Conservation (phyloP, 306 rosid species). For the Heteromeles arbutifolia region DNA sequence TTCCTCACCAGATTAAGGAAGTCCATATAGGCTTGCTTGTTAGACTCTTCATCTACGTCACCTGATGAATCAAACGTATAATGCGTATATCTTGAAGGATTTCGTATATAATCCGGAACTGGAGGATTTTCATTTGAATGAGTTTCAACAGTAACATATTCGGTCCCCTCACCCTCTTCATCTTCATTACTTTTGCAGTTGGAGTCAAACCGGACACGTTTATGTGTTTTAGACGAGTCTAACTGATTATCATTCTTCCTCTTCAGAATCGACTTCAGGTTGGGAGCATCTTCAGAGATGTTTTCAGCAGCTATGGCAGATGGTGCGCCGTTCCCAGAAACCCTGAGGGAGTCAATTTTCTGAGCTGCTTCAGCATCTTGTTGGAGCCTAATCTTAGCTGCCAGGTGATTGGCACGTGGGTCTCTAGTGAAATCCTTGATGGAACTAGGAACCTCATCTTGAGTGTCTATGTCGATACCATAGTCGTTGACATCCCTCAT, state of each 20-base stretch:
- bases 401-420: constrained; percentile 81
- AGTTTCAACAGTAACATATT: constrained; percentile 26
- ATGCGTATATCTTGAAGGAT: constrained; percentile 63
- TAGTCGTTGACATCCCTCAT: constrained; percentile 61
- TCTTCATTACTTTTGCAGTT: constrained; percentile 32
- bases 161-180: constrained; percentile 24
- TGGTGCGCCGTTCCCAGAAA: constrained; percentile 36
- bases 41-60: constrained; percentile 64
- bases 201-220: constrained; percentile 82
- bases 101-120: constrained; percentile 71
- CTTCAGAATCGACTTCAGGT: constrained; percentile 83
- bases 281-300: constrained; percentile 19
- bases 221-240: constrained; percentile 36
- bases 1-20: constrained; percentile 43
- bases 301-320: constrained; percentile 12
- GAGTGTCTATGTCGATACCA: constrained; percentile 54
- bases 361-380: constrained; percentile 73
- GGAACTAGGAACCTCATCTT: constrained; percentile 42
- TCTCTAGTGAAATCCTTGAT: constrained; percentile 45
- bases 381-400: constrained; percentile 61
- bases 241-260: constrained; percentile 40
- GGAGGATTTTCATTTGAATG: constrained; percentile 19
- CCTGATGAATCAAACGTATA: constrained; percentile 60
- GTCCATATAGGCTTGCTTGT: constrained; percentile 73
- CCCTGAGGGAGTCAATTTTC: constrained; percentile 41